phyloP scores from a whole-genome alignment of 768 basidiomycete genomes.

The Lentinula sp. region DNA sequence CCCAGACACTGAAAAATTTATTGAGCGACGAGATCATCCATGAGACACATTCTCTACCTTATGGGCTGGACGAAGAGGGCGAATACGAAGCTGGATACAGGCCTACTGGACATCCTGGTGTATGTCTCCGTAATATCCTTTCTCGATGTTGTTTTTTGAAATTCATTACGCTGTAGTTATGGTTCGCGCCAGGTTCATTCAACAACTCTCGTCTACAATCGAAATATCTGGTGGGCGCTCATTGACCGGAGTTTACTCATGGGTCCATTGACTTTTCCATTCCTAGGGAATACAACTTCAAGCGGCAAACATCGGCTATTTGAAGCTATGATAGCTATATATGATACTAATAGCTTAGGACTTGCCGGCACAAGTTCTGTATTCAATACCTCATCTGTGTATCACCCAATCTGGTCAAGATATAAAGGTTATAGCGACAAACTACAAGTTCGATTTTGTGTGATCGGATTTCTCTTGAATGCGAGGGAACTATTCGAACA shows the following conservation, averaged over 20 bases:
- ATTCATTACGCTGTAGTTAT: constrained; percentile 7
- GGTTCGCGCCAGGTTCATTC: constrained; percentile 23
- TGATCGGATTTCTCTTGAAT: too few species aligned
- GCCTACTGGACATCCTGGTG: constrained; percentile 24
- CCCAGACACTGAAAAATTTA: constrained; percentile 13
- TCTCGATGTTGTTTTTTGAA: too few species aligned
- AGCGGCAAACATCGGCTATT: background rate
- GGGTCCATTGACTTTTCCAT: background rate
- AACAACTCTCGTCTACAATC: constrained; percentile 14
- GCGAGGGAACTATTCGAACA: background rate
- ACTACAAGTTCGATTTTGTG: too few species aligned
- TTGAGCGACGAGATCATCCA: constrained; percentile 21
- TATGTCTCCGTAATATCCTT: constrained; percentile 5
- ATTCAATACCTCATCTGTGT: background rate
- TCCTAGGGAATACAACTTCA: background rate
- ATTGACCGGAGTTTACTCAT: background rate
- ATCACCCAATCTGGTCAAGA: too few species aligned
- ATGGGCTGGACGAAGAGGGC: constrained; percentile 24
- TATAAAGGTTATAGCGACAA: too few species aligned
- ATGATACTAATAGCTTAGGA: background rate
- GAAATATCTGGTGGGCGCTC: constrained; percentile 15
- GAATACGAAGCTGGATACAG: constrained; percentile 21
- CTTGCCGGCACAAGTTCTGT: background rate
- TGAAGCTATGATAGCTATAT: background rate
- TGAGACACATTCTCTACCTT: constrained; percentile 12